Evolutionary conservation across 805 yeast genomes (phyloP), one percentile per base, ranked within the genome.

Genomic region (Candida taoyuanica): DNA sequence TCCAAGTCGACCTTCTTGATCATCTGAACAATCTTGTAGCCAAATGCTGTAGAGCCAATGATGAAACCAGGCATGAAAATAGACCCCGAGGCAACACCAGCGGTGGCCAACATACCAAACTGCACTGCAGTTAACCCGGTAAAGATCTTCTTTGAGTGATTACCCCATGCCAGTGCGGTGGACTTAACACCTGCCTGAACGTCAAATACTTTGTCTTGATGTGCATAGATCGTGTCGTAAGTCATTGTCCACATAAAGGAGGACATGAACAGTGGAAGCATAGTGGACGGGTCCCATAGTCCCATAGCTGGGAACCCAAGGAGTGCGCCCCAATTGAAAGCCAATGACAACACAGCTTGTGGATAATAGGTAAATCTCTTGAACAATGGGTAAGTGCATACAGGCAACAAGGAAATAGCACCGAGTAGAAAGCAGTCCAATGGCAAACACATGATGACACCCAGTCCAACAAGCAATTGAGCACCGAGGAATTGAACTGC

Each of bases 281-380:
- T 89, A 5, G 87, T 82, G 8, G 77, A 64, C 67, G 76, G 70
- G 52, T 82, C 74, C 73, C 91, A 73, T 4, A 91, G 76, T 0
- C 94, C 95, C 77, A 93, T 85, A 2, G 98, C 98, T 7, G 98
- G 97, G 63, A 85, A 91, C 0, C 98, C 98, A 21, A 93, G 63
- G 28, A 93, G 56, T 13, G 95, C 86, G 26, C 95, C 98, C 98
- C 98, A 93, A 44, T 85, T 82, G 62, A 86, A 93, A 53, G 95
- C 85, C 9, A 82, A 69, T 27, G 94, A 75, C 11, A 94, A 70
- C 48, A 76, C 78, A 13, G 77, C 76, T 60, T 93, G 99, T 13
- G 99, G 99, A 59, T 91, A 93, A 59, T 91, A 87, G 0, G 99
- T 93, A 59, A 91, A 83, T 54, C 98, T 70, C 58, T 93, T 93